These are phyloP conservation scores for Miscanthus sacchariflorus DNA, from an alignment of 202 grass and related monocot genomes.

Conservation along the genomic window DNA sequence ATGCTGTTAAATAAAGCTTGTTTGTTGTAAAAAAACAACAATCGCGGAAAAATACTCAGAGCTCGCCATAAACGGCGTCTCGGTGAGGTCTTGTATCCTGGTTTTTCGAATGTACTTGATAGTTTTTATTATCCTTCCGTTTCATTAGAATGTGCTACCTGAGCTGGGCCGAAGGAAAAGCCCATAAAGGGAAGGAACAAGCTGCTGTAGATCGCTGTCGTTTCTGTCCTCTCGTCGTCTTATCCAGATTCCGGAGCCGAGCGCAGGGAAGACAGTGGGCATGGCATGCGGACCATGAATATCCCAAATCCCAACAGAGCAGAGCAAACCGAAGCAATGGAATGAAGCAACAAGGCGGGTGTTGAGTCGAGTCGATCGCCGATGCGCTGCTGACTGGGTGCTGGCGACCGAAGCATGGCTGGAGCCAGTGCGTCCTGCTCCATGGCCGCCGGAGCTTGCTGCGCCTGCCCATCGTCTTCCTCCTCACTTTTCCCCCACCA, in stretches of 20 bases:
- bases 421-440: background rate
- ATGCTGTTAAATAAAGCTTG: too few relatives aligned
- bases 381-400: background rate
- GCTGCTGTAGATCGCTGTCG: background rate
- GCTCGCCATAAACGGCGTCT: too few relatives aligned
- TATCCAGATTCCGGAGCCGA: background rate
- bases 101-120: too few relatives aligned
- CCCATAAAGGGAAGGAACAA: background rate
- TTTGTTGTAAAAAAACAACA: too few relatives aligned
- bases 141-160: too few relatives aligned
- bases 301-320: background rate
- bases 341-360: background rate
- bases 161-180: background rate
- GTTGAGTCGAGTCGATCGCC: background rate
- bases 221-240: background rate
- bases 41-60: too few relatives aligned
- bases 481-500: background rate
- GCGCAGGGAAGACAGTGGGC: background rate
- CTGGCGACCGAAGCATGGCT: background rate
- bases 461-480: slow-evolving; percentile 1
- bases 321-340: background rate
- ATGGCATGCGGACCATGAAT: background rate
- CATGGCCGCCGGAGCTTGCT: slow-evolving; percentile 7
- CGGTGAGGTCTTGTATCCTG: too few relatives aligned
- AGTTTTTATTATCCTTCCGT: too few relatives aligned